A percentile compares a stretch with the other conserved stretches of the same genome.
Evolutionary conservation across 2,329 filamentous ascomycete species (phyloP).

Genomic region (Sordariomycetes sp.): DNA sequence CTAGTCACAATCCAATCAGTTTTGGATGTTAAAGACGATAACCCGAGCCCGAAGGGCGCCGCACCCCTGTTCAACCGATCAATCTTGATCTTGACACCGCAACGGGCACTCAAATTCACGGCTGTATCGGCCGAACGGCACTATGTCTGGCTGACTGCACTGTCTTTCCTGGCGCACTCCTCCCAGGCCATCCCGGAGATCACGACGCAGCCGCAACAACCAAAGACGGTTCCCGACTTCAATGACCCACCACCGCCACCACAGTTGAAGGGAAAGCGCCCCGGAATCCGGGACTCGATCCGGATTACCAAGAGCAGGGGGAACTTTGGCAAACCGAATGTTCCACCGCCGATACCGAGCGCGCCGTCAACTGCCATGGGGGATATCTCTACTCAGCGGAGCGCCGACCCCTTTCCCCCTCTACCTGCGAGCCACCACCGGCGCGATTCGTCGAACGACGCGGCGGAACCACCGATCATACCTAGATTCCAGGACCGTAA

Average conservation of each 20-base stretch:
- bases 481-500: conserved; percentile 45
- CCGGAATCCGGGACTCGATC: conserved; percentile 76
- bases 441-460: conserved; percentile 42
- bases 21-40: conserved; percentile 91
- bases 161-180: conserved; percentile 91
- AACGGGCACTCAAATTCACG: conserved; percentile 91
- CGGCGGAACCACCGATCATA: conserved; percentile 62
- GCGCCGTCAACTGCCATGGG: conserved; percentile 28
- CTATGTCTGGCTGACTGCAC: conserved; percentile 86
- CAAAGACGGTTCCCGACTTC: conserved; percentile 40
- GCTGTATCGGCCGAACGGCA: conserved; percentile 74
- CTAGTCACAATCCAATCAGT: conserved; percentile 91
- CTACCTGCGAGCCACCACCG: conserved; percentile 26
- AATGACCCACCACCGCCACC: conserved; percentile 24
- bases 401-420: conserved; percentile 25
- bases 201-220: conserved; percentile 36
- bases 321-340: conserved; percentile 26
- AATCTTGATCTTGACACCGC: conserved; percentile 87
- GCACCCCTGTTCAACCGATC: conserved; percentile 72
- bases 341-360: conserved; percentile 39
- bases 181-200: conserved; percentile 71
- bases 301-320: conserved; percentile 65
- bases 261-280: conserved; percentile 34
- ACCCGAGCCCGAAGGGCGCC: conserved; percentile 65
- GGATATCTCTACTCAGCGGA: conserved; percentile 23